Evolutionary conservation across 331 rosid genomes (phyloP).

Genomic region (Phaseolus coccineus): DNA sequence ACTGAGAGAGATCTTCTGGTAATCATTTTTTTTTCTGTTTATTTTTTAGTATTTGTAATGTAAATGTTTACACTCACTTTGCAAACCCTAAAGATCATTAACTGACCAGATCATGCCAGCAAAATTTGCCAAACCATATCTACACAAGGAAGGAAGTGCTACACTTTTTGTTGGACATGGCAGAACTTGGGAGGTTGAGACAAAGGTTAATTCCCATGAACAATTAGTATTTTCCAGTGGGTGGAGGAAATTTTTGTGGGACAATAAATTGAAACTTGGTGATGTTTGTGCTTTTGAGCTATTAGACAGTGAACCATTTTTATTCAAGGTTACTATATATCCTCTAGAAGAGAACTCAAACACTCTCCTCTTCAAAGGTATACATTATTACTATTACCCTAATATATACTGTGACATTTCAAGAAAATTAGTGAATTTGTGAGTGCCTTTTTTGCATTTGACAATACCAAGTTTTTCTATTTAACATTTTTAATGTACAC

Average conservation of each 20-base stretch:
- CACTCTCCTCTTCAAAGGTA: conserved; percentile 31
- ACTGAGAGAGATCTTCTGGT: conserved; percentile 27
- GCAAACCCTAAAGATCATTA: background rate
- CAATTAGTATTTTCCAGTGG: background rate
- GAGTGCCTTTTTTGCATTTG: background rate
- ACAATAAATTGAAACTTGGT: conserved; percentile 1
- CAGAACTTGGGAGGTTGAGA: conserved; percentile 8
- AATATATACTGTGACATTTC: no score
- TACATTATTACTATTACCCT: background rate
- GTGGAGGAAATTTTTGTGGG: conserved; percentile 1
- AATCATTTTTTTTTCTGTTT: conserved; percentile 17
- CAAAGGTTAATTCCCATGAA: background rate
- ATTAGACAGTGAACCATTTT: background rate
- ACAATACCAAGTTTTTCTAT: background rate
- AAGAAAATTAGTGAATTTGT: no score
- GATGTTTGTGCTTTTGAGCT: conserved; percentile 41
- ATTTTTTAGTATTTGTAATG: background rate
- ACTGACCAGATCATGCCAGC: conserved; percentile 25
- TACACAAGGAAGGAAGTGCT: background rate
- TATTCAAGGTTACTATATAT: conserved; percentile 34
- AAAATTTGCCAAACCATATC: conserved; percentile 1
- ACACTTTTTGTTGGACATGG: background rate
- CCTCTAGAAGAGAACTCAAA: background rate
- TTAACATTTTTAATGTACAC: background rate
- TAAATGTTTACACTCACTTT: no score